These are phyloP conservation scores for Kalmanozyma brasiliensis DNA, from an alignment of 1,284 basidiomycete genomes.

Conservation along the genomic window DNA sequence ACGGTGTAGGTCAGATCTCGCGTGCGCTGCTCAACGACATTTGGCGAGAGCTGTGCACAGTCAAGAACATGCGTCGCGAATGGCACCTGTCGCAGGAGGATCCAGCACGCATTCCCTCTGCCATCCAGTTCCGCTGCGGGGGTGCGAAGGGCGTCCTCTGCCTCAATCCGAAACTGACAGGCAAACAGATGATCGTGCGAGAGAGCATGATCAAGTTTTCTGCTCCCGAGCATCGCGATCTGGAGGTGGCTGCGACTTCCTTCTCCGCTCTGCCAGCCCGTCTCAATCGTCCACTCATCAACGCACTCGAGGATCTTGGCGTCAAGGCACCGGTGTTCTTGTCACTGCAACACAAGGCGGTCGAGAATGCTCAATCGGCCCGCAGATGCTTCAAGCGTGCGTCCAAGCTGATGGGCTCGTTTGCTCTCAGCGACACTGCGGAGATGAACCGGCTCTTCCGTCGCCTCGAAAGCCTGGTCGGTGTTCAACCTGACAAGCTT, in stretches of 20 bases:
- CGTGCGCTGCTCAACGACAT: constrained; percentile 21
- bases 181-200: constrained; percentile 24
- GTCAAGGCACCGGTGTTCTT: constrained; percentile 14
- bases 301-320: constrained; percentile 36
- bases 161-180: constrained; percentile 23
- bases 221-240: constrained; percentile 22
- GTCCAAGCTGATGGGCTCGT: constrained; percentile 24
- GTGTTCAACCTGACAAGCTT: constrained; percentile 18
- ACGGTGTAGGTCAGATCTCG: constrained; percentile 37
- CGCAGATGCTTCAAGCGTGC: constrained; percentile 19
- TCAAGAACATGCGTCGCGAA: constrained; percentile 26
- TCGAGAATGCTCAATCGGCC: constrained; percentile 19
- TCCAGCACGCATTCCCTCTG: constrained; percentile 20
- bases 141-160: constrained; percentile 39
- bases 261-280: constrained; percentile 24
- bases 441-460: constrained; percentile 25
- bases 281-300: constrained; percentile 40
- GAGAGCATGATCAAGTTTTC: constrained; percentile 40
- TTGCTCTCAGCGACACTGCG: constrained; percentile 25
- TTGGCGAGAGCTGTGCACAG: constrained; percentile 26
- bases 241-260: constrained; percentile 33
- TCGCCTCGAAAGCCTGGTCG: constrained; percentile 13
- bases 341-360: constrained; percentile 20
- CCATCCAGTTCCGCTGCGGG: constrained; percentile 31
- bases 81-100: constrained; percentile 17